phyloP scores from a whole-genome alignment of 371 early-diverging fungal species.

The Zopfochytrium polystomum region DNA sequence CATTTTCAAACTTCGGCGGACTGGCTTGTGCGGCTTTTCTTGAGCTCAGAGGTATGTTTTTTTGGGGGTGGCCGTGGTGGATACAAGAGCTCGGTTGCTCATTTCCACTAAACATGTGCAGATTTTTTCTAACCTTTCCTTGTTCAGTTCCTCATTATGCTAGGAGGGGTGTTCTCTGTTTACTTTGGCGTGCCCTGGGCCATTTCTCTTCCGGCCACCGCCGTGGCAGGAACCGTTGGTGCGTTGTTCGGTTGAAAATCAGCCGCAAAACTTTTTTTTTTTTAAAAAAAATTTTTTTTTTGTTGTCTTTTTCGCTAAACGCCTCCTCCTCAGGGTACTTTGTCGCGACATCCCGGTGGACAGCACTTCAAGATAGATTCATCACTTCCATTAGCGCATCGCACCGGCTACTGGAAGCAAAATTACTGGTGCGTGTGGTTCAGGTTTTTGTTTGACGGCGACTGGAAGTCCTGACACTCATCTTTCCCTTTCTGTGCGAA shows the following conservation, averaged over 20 bases:
- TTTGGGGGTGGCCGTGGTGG: too few relatives aligned
- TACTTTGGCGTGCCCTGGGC: slow-evolving; percentile 44
- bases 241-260: background rate
- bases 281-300: too few relatives aligned
- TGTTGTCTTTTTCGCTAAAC: too few relatives aligned
- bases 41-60: slow-evolving; percentile 19
- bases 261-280: background rate
- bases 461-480: background rate
- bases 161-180: slow-evolving; percentile 27
- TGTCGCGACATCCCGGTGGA: slow-evolving; percentile 32
- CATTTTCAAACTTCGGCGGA: slow-evolving; percentile 29
- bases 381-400: slow-evolving; percentile 27
- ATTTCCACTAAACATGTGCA: too few relatives aligned
- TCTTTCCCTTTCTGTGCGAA: background rate
- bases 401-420: slow-evolving; percentile 32
- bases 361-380: slow-evolving; percentile 23
- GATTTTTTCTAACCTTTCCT: too few relatives aligned
- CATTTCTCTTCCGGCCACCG: slow-evolving; percentile 34
- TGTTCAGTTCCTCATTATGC: slow-evolving; percentile 21
- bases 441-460: background rate
- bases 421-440: slow-evolving; percentile 22
- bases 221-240: slow-evolving; percentile 8
- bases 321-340: slow-evolving; percentile 25
- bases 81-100: too few relatives aligned
- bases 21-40: slow-evolving; percentile 26